Evolutionary conservation across 2,329 filamentous ascomycete species (phyloP), one percentile per base, ranked within the genome.

Genomic region (Fusarium sp.): DNA sequence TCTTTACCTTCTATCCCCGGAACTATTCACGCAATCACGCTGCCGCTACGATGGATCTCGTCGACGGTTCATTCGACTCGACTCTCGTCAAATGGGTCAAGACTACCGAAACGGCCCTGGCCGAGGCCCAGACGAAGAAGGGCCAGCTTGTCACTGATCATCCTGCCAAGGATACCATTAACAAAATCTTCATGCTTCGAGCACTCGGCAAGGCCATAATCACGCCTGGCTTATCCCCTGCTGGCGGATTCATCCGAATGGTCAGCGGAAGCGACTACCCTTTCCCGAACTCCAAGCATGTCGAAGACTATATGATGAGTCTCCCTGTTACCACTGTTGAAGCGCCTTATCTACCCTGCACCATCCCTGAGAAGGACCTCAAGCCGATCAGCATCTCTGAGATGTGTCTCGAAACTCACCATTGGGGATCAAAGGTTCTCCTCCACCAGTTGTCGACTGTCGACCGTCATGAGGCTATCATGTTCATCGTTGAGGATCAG

Each of bases 11-110:
- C 6, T 3, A 4, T 18, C n/a, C 13, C 24, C 24, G 20, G 20
- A 7, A 20, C 0, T 4, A 6, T 22, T 28, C 18, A 45, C 4
- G 0, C 7, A 45, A 14, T 11, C 8, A 45, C 11, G 5, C 5
- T 3, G 12, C 13, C 24, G 42, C 2, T 5, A 7, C 4, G 18
- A 45, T 45, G 42, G 42, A 45, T 28, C 42, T 45, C 3, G 2
- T 45, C 0, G 42, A 45, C 24, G 7, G 24, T 28, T 45, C 42
- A 1, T 28, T 45, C 0, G 42, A 45, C 18, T 0, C 12, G 2
- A 28, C 4, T 0, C 22, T 28, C 4, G 42, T 45, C 24, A 45
- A 45, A 28, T 45, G 24, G 24, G 42, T 28, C 42, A 28, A 45
- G 6, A 20, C 18, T 3, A 45, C 42, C 12, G 24, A 45, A 45